Evolutionary conservation across 78 protist species (phyloP), one percentile per base, ranked within the genome.

Genomic region (Planoprotostelium fungivorum): DNA sequence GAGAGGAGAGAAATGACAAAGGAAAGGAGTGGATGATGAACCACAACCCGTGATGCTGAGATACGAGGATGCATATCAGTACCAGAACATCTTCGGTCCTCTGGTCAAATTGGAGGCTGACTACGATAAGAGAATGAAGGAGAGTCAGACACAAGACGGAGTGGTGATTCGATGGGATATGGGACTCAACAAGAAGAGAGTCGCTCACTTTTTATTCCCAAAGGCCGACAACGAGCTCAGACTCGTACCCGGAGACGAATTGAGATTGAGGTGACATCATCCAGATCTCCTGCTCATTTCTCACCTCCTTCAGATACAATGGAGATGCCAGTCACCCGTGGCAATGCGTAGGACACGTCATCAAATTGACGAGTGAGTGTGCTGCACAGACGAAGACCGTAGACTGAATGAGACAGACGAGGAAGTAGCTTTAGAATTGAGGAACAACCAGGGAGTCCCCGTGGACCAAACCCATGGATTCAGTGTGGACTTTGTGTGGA

Each of bases 401-500:
- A 28, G 85, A 88, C 35, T 89, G 35, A 86, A 87, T 84, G 85
- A 73, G 84, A 0, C 89, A 86, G 51, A 28, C 36, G 85, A 96
- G 90, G 98, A 96, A 85, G 91, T 99, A 0, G 96, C 94, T 0
- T 88, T 98, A 1, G 99, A 98, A 89, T 84, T 98, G 39, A 36
- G 94, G 29, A 38, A 37, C 1, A 92, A 85, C 86, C 87, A 10
- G 73, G 87, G 29, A 1, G 93, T 94, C 5, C 96, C 96, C 23
- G 36, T 86, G 9, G 89, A 92, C 29, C 23, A 87, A 1, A 93
- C 90, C 1, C 36, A 83, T 35, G 93, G 90, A 84, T 98, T 93
- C 91, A 39, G 85, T 38, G 94, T 97, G 38, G 99, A 98, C 34
- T 96, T 98, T 89, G 96, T 98, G 35, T 99, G 99, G 99, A 97